Evolutionary conservation across 768 basidiomycete genomes (phyloP).

Genomic region (Termitomyces sp.): DNA sequence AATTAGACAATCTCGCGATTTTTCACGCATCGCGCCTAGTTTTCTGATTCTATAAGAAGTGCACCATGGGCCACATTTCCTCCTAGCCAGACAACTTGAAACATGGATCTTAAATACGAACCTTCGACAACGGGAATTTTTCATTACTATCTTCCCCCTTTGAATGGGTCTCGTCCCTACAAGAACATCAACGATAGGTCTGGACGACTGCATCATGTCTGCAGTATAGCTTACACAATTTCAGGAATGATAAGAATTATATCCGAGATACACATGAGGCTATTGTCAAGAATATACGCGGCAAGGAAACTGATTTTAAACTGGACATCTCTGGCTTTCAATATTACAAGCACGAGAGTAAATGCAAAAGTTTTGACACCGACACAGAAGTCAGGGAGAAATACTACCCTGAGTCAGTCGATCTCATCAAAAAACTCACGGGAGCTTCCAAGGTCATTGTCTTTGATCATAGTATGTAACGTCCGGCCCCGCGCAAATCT

Average conservation of each 20-base stretch:
- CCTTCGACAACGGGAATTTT: slow-evolving; percentile 1
- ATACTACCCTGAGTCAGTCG: slow-evolving; percentile 42
- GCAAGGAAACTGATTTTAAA: not conserved
- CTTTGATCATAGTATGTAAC: slow-evolving; percentile 40
- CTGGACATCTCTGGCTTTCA: slow-evolving; percentile 4
- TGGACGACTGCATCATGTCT: not conserved
- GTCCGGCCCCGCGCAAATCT: not conserved
- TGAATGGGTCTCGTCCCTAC: slow-evolving; percentile 2
- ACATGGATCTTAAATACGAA: not conserved
- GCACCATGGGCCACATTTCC: not conserved
- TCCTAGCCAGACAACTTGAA: not conserved
- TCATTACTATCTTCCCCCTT: slow-evolving; percentile 4
- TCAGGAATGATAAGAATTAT: slow-evolving; percentile 3
- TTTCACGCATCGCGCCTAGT: not conserved
- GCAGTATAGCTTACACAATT: not conserved
- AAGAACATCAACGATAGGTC: slow-evolving; percentile 5
- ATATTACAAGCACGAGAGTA: not conserved
- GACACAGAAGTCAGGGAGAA: slow-evolving; percentile 32
- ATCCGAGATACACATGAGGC: slow-evolving; percentile 2
- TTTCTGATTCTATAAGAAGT: not conserved
- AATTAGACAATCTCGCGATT: not conserved
- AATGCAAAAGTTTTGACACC: slow-evolving; percentile 11
- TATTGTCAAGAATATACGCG: slow-evolving; percentile 1
- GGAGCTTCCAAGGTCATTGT: slow-evolving; percentile 39
- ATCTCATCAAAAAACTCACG: slow-evolving; percentile 37